Evolutionary conservation across 2,329 filamentous ascomycete species (phyloP).

Genomic region (Fusarium nurragi): DNA sequence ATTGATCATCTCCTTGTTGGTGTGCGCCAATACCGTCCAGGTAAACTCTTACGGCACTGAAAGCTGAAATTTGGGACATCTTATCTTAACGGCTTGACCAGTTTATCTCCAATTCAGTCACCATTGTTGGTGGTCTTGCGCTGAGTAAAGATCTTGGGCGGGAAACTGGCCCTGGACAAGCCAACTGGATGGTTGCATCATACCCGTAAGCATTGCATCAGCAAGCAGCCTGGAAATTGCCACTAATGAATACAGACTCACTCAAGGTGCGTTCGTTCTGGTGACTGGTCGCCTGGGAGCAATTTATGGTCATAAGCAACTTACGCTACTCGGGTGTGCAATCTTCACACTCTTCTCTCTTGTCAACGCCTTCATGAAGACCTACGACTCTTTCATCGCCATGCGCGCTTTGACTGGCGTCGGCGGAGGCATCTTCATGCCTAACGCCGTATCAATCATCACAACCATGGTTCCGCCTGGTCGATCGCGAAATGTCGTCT

Average conservation of each 20-base stretch:
- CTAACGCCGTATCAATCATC: slow-evolving; percentile 62
- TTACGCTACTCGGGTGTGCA: slow-evolving; percentile 53
- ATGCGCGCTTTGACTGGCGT: slow-evolving; percentile 57
- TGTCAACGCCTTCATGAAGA: slow-evolving; percentile 55
- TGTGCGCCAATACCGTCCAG: slow-evolving; percentile 17
- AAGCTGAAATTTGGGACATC: fast-evolving
- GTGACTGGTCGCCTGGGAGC: slow-evolving; percentile 62
- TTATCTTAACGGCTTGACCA: neutral
- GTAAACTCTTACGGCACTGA: fast-evolving
- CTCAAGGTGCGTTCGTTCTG: slow-evolving; percentile 63
- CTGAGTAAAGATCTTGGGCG: slow-evolving; percentile 11
- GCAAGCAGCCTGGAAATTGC: fast-evolving
- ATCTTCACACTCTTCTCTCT: slow-evolving; percentile 57
- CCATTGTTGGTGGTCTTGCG: slow-evolving; percentile 7
- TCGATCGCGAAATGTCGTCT: slow-evolving; percentile 36
- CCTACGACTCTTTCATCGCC: slow-evolving; percentile 54
- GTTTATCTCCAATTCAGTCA: slow-evolving; percentile 12
- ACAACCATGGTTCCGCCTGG: slow-evolving; percentile 59
- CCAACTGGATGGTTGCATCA: slow-evolving; percentile 21
- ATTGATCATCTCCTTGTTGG: slow-evolving; percentile 6
- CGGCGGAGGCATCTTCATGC: slow-evolving; percentile 61
- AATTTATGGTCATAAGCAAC: slow-evolving; percentile 61
- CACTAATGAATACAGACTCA: slow-evolving; percentile 48
- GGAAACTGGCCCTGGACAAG: slow-evolving; percentile 10
- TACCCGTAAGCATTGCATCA: neutral